Evolutionary conservation across 1,284 basidiomycete species (phyloP).

Genomic region (Trichosporon ovoides): DNA sequence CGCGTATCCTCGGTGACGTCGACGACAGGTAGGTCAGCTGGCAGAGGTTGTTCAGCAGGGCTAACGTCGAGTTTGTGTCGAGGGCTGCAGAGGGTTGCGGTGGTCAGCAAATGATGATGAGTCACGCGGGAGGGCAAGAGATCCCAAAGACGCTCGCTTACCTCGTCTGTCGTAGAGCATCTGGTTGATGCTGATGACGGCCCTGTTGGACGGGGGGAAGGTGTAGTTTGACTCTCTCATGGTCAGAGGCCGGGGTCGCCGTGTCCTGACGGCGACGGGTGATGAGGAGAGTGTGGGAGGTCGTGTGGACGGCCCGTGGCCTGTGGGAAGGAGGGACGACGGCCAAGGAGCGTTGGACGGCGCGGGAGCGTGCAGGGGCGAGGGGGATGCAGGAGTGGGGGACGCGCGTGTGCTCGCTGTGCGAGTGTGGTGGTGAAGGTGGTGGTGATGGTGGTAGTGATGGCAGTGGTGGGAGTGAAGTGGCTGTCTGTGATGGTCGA

Average conservation of each 20-base stretch:
- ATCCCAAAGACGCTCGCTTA: constrained; percentile 49
- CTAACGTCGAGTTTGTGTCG: constrained; percentile 83
- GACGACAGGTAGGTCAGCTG: constrained; percentile 96
- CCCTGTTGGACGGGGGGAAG: constrained; percentile 90
- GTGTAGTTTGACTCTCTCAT: constrained; percentile 98
- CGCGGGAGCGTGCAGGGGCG: neutral
- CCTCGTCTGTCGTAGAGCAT: constrained; percentile 94
- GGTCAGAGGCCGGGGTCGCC: neutral
- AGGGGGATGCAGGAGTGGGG: neutral
- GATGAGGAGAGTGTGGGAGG: neutral
- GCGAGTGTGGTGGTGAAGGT: neutral
- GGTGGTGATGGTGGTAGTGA: neutral
- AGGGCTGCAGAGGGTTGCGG: constrained; percentile 59
- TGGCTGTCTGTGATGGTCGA: neutral
- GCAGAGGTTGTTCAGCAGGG: constrained; percentile 92
- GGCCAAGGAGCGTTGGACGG: neutral
- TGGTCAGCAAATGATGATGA: constrained; percentile 2
- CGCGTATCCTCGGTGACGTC: constrained; percentile 93
- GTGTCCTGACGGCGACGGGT: neutral
- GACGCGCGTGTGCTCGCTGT: too few species aligned
- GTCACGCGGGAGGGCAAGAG: neutral
- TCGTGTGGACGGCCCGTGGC: constrained; percentile 1
- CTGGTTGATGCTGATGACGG: constrained; percentile 88
- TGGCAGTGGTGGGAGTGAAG: neutral
- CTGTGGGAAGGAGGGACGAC: constrained; percentile 5